phyloP scores from a whole-genome alignment of 768 basidiomycete genomes.

The Macrolepiota albuminosa region DNA sequence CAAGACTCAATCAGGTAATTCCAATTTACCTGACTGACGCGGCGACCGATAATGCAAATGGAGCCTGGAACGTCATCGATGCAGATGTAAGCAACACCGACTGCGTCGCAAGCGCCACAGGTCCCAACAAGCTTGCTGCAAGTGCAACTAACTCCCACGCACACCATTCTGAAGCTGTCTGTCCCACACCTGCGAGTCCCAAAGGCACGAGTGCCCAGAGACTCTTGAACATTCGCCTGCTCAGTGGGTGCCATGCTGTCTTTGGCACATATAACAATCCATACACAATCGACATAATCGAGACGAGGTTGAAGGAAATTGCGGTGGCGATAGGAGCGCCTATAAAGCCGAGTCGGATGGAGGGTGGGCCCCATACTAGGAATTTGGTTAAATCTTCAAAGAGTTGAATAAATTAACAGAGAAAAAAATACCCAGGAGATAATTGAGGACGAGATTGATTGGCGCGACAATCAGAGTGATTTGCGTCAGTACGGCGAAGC shows the following conservation, averaged over 20 bases:
- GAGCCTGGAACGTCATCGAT: constrained; percentile 77
- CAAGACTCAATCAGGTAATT: not conserved
- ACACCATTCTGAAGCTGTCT: constrained; percentile 95
- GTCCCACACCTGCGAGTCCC: constrained; percentile 81
- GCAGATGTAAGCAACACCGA: constrained; percentile 77
- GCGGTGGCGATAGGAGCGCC: constrained; percentile 92
- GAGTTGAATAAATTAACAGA: not conserved
- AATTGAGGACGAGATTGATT: constrained; percentile 80
- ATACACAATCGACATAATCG: constrained; percentile 55
- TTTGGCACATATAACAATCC: constrained; percentile 56
- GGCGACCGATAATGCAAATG: constrained; percentile 79
- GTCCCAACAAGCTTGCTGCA: constrained; percentile 60
- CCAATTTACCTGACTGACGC: constrained; percentile 70
- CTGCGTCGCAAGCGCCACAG: constrained; percentile 80
- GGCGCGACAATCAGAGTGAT: constrained; percentile 83
- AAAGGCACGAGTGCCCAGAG: constrained; percentile 68
- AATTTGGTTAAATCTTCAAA: not conserved
- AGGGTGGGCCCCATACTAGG: constrained; percentile 76
- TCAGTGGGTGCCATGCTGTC: constrained; percentile 82
- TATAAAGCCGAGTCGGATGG: constrained; percentile 79
- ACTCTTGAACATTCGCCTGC: constrained; percentile 56
- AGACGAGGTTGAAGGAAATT: constrained; percentile 84
- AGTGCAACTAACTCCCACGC: constrained; percentile 84
- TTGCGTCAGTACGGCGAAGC: constrained; percentile 82
- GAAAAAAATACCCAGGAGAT: constrained; percentile 57